Evolutionary conservation across 1,139 yeast genomes (phyloP), one percentile per base, ranked within the genome.

Genomic region (Debaryomyces coudertii): DNA sequence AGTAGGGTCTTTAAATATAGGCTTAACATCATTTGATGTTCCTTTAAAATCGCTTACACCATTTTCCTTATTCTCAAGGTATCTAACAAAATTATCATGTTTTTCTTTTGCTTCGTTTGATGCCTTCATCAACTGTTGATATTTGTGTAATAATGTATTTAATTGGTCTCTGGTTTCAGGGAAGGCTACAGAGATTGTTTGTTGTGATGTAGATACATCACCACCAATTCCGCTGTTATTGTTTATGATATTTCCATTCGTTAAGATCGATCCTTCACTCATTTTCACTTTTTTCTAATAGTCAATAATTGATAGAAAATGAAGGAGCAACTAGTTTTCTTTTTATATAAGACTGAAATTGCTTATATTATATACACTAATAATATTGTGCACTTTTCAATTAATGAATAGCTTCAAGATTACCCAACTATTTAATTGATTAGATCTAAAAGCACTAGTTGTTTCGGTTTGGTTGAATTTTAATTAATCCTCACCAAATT

Each of bases 131-230:
- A 69, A 56, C 35, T 53, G 54, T 45, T 69, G 68, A 56, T 73
- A 74, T 42, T 65, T 62, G 36, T 60, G 60, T 35, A 73, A 57
- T 20, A 73, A 53, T 25, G 57, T 62, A 40, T 56, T 62, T 46
- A 73, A 64, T 38, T 72, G 67, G 29, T 62, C 62, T 47, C 60
- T 67, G 3, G 70, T 51, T 33, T 53, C 52, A 4, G 78, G 79
- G 25, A 59, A 56, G 15, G 37, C 16, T n/a, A 44, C 43, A 8
- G 28, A 15, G 4, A 23, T 20, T 4, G 34, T n/a, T 15, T 29
- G 29, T 5, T 28, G 30, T 16, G 44, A 30, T n/a, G n/a, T 31
- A 35, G 30, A 9, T 7, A 23, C 7, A 12, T 24, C 43, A 7
- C 36, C 30, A 40, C 23, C 23, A 33, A 15, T 40, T 11, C 36